Evolutionary conservation across 164 flowering plant genomes (phyloP).

Genomic region (Warburgia ugandensis): DNA sequence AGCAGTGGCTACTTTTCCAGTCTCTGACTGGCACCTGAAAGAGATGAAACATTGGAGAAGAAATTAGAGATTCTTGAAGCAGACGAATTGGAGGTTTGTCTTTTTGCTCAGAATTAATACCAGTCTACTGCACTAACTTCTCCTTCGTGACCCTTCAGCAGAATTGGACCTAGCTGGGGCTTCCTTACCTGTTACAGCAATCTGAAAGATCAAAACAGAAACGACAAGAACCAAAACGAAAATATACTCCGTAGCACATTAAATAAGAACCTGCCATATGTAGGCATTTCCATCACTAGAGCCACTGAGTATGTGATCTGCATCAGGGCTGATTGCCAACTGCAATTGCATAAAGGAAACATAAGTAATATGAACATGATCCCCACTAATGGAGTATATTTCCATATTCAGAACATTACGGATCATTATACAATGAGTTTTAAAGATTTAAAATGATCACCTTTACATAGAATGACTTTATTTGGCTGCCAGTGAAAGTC

Average conservation of each 20-base stretch:
- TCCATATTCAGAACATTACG: too few species aligned
- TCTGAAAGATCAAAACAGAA: constrained; percentile 2
- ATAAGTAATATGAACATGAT: neutral
- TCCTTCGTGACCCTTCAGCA: constrained; percentile 63
- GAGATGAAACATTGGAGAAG: neutral
- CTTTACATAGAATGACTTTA: constrained; percentile 81
- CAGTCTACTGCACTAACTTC: constrained; percentile 94
- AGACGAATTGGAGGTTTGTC: neutral
- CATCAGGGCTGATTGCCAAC: constrained; percentile 90
- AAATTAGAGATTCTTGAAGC: neutral
- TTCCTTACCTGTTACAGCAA: constrained; percentile 47
- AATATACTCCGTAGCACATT: neutral
- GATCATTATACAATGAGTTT: too few species aligned
- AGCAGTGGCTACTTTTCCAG: constrained; percentile 70
- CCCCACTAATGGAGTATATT: too few species aligned
- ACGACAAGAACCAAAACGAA: neutral
- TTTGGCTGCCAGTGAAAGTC: constrained; percentile 61
- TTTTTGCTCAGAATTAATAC: constrained; percentile 25
- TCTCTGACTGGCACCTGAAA: constrained; percentile 66
- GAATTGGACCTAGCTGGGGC: constrained; percentile 53
- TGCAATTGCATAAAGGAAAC: constrained; percentile 22
- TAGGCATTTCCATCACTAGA: constrained; percentile 88
- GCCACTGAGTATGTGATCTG: constrained; percentile 72
- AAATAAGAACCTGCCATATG: constrained; percentile 73
- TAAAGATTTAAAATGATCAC: constrained; percentile 26